Evolutionary conservation across 2,329 filamentous ascomycete genomes (phyloP).

Genomic region (Apiospora rasikravindrae): DNA sequence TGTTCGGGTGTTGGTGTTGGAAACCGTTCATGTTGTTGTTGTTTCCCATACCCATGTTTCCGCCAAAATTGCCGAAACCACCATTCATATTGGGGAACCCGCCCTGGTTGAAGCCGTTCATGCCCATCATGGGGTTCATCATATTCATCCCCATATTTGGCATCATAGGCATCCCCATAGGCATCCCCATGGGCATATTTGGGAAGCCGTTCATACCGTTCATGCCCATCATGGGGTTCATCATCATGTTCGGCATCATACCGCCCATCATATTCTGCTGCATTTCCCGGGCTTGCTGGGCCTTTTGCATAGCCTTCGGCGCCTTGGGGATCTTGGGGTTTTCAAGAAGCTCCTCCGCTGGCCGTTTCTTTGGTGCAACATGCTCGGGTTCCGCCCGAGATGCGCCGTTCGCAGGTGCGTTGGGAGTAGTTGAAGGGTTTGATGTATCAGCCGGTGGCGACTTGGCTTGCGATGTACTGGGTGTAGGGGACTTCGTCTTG

Average conservation of each 20-base stretch:
- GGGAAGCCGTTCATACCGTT: conserved; percentile 43
- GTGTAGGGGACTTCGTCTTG: conserved; percentile 36
- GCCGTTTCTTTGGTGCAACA: conserved; percentile 73
- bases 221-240: conserved; percentile 48
- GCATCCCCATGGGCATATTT: conserved; percentile 42
- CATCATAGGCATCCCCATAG: conserved; percentile 44
- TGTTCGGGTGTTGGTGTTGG: conserved; percentile 33
- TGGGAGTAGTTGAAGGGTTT: conserved; percentile 34
- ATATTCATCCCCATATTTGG: conserved; percentile 42
- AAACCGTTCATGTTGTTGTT: conserved; percentile 34
- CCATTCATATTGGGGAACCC: conserved; percentile 41
- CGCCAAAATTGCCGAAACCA: conserved; percentile 43
- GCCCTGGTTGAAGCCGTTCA: conserved; percentile 41
- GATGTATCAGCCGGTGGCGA: conserved; percentile 32
- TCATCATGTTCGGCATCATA: conserved; percentile 50
- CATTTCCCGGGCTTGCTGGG: conserved; percentile 52
- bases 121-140: conserved; percentile 46
- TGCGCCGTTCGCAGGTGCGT: conserved; percentile 30
- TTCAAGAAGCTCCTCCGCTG: conserved; percentile 73
- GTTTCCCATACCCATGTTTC: conserved; percentile 37
- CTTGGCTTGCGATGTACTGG: conserved; percentile 30
- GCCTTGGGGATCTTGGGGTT: conserved; percentile 70
- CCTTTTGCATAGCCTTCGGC: conserved; percentile 67
- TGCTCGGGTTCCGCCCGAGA: conserved; percentile 29
- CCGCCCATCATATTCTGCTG: conserved; percentile 55